Evolutionary conservation across 805 yeast species (phyloP).

Genomic region (Yamadazyma sp.): DNA sequence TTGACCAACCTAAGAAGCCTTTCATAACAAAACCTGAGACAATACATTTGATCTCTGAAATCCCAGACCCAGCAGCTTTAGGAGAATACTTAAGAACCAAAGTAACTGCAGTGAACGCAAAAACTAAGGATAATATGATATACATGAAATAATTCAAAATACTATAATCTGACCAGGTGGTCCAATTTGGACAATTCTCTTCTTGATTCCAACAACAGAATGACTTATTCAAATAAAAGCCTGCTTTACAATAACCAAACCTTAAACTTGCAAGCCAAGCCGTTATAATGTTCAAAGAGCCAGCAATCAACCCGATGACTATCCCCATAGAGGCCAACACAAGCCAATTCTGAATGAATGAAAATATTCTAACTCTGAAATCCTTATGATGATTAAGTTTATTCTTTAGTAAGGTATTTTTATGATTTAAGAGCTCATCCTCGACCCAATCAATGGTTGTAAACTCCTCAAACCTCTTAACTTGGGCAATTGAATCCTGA

Average conservation of each 20-base stretch:
- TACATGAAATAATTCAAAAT: constrained; percentile 55
- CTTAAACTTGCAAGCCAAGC: constrained; percentile 81
- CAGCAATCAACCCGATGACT: constrained; percentile 80
- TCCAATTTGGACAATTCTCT: constrained; percentile 64
- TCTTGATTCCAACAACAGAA: constrained; percentile 80
- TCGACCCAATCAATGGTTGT: constrained; percentile 70
- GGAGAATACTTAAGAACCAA: constrained; percentile 76
- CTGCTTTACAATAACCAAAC: constrained; percentile 70
- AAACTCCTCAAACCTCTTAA: constrained; percentile 56
- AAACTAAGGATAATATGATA: constrained; percentile 52
- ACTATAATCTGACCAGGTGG: constrained; percentile 50
- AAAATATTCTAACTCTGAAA: constrained; percentile 24
- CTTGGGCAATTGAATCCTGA: constrained; percentile 34
- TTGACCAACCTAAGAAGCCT: constrained; percentile 71
- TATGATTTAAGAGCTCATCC: constrained; percentile 53
- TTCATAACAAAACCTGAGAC: constrained; percentile 83
- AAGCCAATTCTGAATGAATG: constrained; percentile 60
- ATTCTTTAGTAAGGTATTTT: constrained; percentile 22
- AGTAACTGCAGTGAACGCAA: constrained; percentile 64
- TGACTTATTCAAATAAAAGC: constrained; percentile 65
- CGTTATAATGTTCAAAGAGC: constrained; percentile 73
- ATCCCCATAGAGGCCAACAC: constrained; percentile 75
- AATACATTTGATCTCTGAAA: constrained; percentile 92
- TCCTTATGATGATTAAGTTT: constrained; percentile 12
- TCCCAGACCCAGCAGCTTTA: constrained; percentile 95